Conservation (phyloP, 2,329 filamentous ascomycete genomes). For the Polytolypa hystricis region DNA sequence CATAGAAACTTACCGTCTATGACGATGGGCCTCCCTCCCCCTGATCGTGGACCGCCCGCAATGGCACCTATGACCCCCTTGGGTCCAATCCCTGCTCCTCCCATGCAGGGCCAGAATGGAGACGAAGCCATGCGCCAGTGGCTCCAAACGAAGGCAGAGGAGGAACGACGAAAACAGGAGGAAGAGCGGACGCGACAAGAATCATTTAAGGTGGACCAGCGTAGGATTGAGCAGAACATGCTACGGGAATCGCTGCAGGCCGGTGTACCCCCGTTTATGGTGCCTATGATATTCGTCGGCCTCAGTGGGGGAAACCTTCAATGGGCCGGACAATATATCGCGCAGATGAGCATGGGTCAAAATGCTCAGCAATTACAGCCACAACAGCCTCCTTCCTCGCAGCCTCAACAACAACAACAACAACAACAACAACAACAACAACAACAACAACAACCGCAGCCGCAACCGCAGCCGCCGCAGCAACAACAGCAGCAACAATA, state of each 20-base stretch:
- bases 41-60: conserved; percentile 15
- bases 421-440: conserved; percentile 37
- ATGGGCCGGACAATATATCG: conserved; percentile 57
- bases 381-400: neutral
- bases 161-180: conserved; percentile 52
- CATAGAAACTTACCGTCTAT: conserved; percentile 60
- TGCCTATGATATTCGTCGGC: conserved; percentile 63
- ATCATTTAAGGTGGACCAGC: conserved; percentile 56
- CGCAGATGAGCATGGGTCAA: conserved; percentile 25
- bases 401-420: conserved; percentile 1
- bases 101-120: conserved; percentile 54
- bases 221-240: conserved; percentile 62
- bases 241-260: conserved; percentile 56
- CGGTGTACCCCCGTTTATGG: conserved; percentile 62
- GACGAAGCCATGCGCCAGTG: conserved; percentile 63
- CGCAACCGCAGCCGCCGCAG: conserved; percentile 37
- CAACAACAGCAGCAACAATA: conserved; percentile 18
- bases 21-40: conserved; percentile 49
- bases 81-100: conserved; percentile 45
- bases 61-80: conserved; percentile 33
- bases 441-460: conserved; percentile 42
- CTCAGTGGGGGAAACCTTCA: conserved; percentile 56
- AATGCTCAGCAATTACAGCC: neutral
- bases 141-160: conserved; percentile 52
- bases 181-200: conserved; percentile 58